Base-by-base conservation (phyloP, 371 early-diverging fungal species). In the Zancudomyces culisetae region DNA sequence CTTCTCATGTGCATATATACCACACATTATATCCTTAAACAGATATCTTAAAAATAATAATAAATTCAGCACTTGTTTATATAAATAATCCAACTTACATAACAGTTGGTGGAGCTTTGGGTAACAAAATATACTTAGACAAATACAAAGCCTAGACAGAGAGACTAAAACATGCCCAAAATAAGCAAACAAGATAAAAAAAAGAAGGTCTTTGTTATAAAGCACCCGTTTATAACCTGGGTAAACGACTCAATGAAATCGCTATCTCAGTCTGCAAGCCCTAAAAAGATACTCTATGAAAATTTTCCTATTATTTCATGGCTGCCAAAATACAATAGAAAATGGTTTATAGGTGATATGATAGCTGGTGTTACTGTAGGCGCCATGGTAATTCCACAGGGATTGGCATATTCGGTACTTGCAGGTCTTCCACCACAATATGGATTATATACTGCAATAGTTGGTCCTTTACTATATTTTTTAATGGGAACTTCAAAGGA, bases 361-460 rank as follows among this genome's bases (percentile, higher is more conserved):
- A 74, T 93, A 45, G 87, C 91, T 2, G 93, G 90, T 40, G 45
- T 81, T 15, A 90, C 91, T 0, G 83, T 90, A 20, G 89, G 85
- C 20, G 66, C 83, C 40, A 72, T 88, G 46, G 80, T 83, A 22
- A 71, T 88, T 41, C 90, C 90, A 3, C 88, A 90, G 61, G 75
- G 77, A 49, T 75, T 85, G 70, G 84, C 86, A 26, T 84, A 85
- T 57, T 79, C 93, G 18, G 83, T 79, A 62, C 64, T 92, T 2
- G 90, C 89, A 0, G 71, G 70, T n/a, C 63, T 92, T 23, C 85
- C 88, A 20, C 75, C 82, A 35, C 73, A 84, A 52, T 84, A 78
- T 63, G 93, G 93, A 0, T 72, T 92, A 18, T 92, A 92, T 68
- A 79, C 87, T 43, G 73, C 82, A 47, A 81, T 87, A 59, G 64